Evolutionary conservation across 148 eudicot genomes (phyloP).

Genomic region (Cornus florida): DNA sequence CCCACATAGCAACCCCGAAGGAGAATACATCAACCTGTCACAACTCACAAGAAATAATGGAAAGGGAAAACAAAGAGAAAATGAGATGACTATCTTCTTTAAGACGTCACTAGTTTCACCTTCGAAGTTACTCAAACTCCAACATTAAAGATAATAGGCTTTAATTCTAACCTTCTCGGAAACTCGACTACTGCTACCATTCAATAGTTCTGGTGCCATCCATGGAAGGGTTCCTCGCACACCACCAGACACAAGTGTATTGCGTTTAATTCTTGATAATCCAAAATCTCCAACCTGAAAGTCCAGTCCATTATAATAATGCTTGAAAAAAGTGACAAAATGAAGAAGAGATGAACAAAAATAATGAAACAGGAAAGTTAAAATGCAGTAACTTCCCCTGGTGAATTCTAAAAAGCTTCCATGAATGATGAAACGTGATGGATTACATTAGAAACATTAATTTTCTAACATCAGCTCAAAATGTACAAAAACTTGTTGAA

Average conservation of each 20-base stretch:
- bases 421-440: background rate
- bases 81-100: background rate
- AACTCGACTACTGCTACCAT: slow-evolving; percentile 82
- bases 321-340: background rate
- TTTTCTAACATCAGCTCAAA: background rate
- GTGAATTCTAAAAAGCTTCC: background rate
- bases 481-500: background rate
- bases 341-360: background rate
- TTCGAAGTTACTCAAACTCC: background rate
- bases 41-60: background rate
- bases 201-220: slow-evolving; percentile 98
- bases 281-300: slow-evolving; percentile 97
- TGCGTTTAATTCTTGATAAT: slow-evolving; percentile 88
- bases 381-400: background rate
- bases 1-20: slow-evolving; percentile 97
- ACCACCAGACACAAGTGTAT: slow-evolving; percentile 95
- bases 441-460: background rate
- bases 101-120: background rate
- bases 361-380: background rate
- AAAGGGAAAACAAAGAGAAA: background rate
- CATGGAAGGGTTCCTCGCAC: slow-evolving; percentile 99
- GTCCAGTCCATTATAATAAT: slow-evolving; percentile 2
- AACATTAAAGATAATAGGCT: background rate
- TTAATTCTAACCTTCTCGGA: slow-evolving; percentile 77
- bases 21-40: slow-evolving; percentile 96